Evolutionary conservation across 2,329 filamentous ascomycete genomes (phyloP), one percentile per base, ranked within the genome.

Genomic region (Penicillium sp.): DNA sequence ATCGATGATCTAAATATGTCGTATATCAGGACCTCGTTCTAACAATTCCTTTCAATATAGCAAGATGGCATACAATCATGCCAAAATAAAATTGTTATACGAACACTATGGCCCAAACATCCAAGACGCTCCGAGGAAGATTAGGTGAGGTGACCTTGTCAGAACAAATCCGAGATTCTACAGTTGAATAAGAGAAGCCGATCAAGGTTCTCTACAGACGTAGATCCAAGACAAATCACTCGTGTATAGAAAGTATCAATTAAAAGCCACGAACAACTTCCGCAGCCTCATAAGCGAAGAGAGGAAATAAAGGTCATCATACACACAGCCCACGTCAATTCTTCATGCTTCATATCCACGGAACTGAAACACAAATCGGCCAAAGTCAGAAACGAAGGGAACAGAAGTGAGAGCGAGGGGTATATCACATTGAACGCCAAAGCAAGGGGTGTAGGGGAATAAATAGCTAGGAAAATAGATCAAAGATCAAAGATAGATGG

Each of bases 381-480:
- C 43, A 44, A 45, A 47, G 44, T 47, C 53, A 53, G 46, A 31
- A 55, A 58, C 47, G 56, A 52, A 59, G 51, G 44, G 46, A 54
- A 51, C 53, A 54, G 47, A 54, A 56, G 51, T 57, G 49, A 55
- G 56, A 63, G 58, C 59, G 58, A 62, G 61, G 65, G 66, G 66
- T 68, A 68, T 68, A 68, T 68, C 66, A 65, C 64, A 65, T 65
- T 52, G 55, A 67, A 68, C 64, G 65, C 64, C 65, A 57, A 53
- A 49, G 34, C 39, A 46, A 39, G 13, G 46, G 44, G 23, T 39
- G 38, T 35, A 22, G 42, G 43, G 44, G 26, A 26, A 28, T 23
- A 47, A 47, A 51, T 46, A 51, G 39, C 20, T 40, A 36, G 28
- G 27, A 35, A 40, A 14, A 14, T 20, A 47, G 40, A 39, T n/a